A percentile compares a stretch with the other conserved stretches of the same genome.
phyloP scores from a whole-genome alignment of 2,329 filamentous ascomycete genomes.

The Aspergillus sp. region DNA sequence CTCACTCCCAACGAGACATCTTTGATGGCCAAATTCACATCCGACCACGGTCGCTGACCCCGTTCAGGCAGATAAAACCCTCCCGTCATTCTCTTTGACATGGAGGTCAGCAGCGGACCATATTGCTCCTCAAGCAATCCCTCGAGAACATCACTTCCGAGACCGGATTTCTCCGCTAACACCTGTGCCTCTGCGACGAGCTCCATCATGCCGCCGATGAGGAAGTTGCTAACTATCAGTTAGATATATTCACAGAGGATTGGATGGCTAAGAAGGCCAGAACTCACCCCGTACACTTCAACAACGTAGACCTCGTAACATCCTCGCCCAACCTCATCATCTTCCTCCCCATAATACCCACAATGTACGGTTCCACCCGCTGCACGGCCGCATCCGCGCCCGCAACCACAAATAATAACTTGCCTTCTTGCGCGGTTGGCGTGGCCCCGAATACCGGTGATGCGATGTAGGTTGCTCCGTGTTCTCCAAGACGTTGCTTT shows the following conservation, averaged over 20 bases:
- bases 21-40: slow-evolving; percentile 52
- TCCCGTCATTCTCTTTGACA: slow-evolving; percentile 31
- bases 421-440: neutral
- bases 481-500: neutral
- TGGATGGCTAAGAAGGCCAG: neutral
- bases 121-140: slow-evolving; percentile 32
- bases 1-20: slow-evolving; percentile 54
- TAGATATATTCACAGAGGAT: neutral
- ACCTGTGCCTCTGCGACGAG: slow-evolving; percentile 34
- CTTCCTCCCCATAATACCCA: slow-evolving; percentile 7
- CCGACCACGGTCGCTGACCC: slow-evolving; percentile 46
- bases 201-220: slow-evolving; percentile 26
- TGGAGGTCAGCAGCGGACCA: slow-evolving; percentile 28
- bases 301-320: neutral
- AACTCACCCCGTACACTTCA: slow-evolving; percentile 9
- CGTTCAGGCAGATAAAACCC: slow-evolving; percentile 33
- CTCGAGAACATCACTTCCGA: slow-evolving; percentile 28
- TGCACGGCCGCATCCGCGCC: neutral
- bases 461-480: neutral
- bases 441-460: neutral
- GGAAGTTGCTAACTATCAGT: slow-evolving; percentile 16
- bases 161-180: slow-evolving; percentile 33
- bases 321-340: neutral
- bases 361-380: slow-evolving; percentile 1
- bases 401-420: neutral